Conservation (phyloP, 208 protist genomes). For the Crithidia expoeki region DNA sequence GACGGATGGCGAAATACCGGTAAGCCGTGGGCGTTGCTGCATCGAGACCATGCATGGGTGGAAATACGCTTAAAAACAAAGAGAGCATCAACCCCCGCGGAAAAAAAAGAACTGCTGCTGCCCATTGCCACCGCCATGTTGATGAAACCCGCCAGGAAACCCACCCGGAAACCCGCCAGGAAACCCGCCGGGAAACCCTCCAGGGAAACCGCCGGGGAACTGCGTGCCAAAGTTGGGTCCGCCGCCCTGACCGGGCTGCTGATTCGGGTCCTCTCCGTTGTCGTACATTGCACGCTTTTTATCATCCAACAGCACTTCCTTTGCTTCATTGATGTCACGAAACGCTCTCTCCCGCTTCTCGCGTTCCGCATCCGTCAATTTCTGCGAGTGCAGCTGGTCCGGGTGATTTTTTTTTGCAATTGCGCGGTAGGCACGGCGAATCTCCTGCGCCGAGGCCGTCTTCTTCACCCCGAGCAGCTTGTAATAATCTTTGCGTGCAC, state of each 20-base stretch:
- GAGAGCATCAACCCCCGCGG: constrained; percentile 15
- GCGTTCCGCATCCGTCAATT: constrained; percentile 68
- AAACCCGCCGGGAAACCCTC: constrained; percentile 30
- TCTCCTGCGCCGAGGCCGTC: constrained; percentile 74
- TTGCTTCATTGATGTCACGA: constrained; percentile 92
- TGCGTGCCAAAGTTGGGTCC: constrained; percentile 72
- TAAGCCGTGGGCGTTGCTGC: no score
- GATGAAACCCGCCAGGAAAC: constrained; percentile 38
- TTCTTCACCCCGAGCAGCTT: constrained; percentile 91
- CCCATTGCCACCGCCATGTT: constrained; percentile 33
- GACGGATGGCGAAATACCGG: no score
- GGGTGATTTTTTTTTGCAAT: constrained; percentile 90
- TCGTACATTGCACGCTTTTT: constrained; percentile 90
- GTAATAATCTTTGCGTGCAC: constrained; percentile 91
- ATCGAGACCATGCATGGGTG: no score
- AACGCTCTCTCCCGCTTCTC: constrained; percentile 76
- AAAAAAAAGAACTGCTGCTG: constrained; percentile 67
- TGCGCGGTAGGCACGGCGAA: constrained; percentile 90
- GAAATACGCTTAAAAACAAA: no score
- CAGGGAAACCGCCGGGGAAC: constrained; percentile 38
- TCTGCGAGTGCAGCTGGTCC: constrained; percentile 84
- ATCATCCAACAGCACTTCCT: constrained; percentile 89
- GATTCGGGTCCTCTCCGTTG: constrained; percentile 86
- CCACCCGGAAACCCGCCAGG: constrained; percentile 35
- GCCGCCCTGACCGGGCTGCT: constrained; percentile 55